Evolutionary conservation across 192 early-diverging fungal genomes (phyloP), one percentile per base, ranked within the genome.

Genomic region (Gamsiella multidivaricata): DNA sequence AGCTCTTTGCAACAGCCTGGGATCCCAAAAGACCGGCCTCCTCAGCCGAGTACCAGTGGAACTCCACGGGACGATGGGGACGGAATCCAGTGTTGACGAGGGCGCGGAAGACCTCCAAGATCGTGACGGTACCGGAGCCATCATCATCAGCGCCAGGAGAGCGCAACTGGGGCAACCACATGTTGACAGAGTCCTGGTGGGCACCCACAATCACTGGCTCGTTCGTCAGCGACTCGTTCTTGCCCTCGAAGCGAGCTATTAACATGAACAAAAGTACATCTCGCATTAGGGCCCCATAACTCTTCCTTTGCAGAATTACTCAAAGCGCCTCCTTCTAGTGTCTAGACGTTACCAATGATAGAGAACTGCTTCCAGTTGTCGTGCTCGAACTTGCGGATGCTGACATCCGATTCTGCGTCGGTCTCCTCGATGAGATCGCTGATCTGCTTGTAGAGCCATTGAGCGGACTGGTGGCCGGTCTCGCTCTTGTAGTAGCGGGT

Each of bases 41-140:
- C 83, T 97, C 94, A 57, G 86, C 96, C 52, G 93, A 89, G 74
- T 96, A 95, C 92, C 93, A 98, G 85, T 97, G 96, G 86, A 97
- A 97, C 72, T 97, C 96, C 36, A 99, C 92, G n/a, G 94, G 87
- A 59, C 89, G 75, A 9, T 82, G 53, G 18, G 94, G 95, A 23
- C 80, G 81, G 65, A 95, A 92, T 0, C 85, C 91, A 54, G 79
- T 82, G n/a, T 76, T 50, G 36, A 94, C 81, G 4, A 97, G 80
- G 23, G 88, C 83, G 28, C 93, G 86, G 84, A 96, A 91, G 11
- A 93, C 86, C 82, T 99, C 96, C 36, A 97, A 81, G 55, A 95
- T 94, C 5, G 95, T 95, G n/a, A 90, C 88, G 0, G 89, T 92
- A 15, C 97, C 97, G 49, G 92, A 94, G 33, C 97, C 97, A 82